Percentiles rank a stretch among this genome's conserved stretches.
phyloP scores from a whole-genome alignment of 2,329 filamentous ascomycete genomes.

The Cucurbitaria berberidis region DNA sequence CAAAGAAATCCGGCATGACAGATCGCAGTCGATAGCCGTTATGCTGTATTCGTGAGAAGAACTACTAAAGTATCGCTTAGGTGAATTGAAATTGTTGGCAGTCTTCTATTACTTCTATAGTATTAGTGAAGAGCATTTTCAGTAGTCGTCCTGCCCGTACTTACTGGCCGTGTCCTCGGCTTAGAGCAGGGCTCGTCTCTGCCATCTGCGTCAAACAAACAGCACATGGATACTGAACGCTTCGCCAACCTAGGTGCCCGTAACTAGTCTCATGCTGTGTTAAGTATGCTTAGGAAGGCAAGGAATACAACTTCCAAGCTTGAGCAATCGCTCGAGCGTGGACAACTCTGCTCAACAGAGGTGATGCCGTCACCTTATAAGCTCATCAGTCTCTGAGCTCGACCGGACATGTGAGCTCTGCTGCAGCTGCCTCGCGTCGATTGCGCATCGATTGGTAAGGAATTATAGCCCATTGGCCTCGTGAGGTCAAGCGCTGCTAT shows the following conservation, averaged over 20 bases:
- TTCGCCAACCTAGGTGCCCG: background rate
- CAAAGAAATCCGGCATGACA: too few relatives aligned
- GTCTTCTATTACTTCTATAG: background rate
- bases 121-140: background rate
- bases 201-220: background rate
- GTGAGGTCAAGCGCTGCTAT: slow-evolving; percentile 11
- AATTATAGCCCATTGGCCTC: slow-evolving; percentile 18
- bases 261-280: background rate
- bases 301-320: too few relatives aligned
- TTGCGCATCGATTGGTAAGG: slow-evolving; percentile 14
- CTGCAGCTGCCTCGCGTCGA: slow-evolving; percentile 9
- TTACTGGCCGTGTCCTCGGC: background rate
- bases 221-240: background rate
- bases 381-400: background rate
- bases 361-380: slow-evolving; percentile 7
- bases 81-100: too few relatives aligned
- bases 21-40: too few relatives aligned
- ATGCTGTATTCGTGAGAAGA: too few relatives aligned
- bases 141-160: background rate
- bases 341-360: background rate
- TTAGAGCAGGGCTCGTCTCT: background rate
- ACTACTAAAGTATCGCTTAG: too few relatives aligned
- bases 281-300: too few relatives aligned
- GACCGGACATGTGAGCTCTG: slow-evolving; percentile 7
- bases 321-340: background rate